Conservation (phyloP, 768 basidiomycete species). For the Scleroderma bovista region DNA sequence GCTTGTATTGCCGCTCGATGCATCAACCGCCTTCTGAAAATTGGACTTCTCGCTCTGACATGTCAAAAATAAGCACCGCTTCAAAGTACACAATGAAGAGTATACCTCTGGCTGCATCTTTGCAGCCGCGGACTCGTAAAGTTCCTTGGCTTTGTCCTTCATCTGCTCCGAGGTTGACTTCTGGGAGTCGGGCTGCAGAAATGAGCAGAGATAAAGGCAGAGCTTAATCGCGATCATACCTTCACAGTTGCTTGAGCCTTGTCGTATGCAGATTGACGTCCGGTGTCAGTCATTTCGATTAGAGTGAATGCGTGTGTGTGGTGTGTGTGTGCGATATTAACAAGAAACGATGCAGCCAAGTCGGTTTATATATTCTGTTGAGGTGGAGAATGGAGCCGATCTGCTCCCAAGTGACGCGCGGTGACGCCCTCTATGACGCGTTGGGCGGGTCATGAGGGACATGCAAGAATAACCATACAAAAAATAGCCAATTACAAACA, state of each 20-base stretch:
- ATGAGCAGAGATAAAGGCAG: neutral
- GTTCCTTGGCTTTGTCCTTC: slow-evolving; percentile 45
- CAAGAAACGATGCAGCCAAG: neutral
- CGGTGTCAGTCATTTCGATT: slow-evolving; percentile 45
- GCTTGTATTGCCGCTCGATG: slow-evolving; percentile 43
- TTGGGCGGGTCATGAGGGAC: neutral
- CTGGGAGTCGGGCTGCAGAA: slow-evolving; percentile 49
- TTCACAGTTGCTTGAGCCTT: slow-evolving; percentile 47
- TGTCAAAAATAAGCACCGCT: neutral
- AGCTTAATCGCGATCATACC: slow-evolving; percentile 24
- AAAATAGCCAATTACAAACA: no score
- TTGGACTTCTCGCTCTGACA: slow-evolving; percentile 46
- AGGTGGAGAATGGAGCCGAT: neutral
- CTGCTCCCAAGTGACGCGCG: neutral
- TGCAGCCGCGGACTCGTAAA: slow-evolving; percentile 42
- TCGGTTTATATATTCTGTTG: neutral
- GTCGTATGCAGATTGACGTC: slow-evolving; percentile 55
- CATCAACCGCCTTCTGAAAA: slow-evolving; percentile 45
- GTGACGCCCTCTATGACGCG: slow-evolving; percentile 9
- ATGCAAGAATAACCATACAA: no score
- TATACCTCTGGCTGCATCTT: slow-evolving; percentile 44
- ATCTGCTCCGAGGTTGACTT: slow-evolving; percentile 49
- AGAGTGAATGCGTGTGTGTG: neutral
- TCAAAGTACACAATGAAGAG: neutral
- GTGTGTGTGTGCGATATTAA: neutral